Evolutionary conservation across 2,329 filamentous ascomycete genomes (phyloP), one percentile per base, ranked within the genome.

Genomic region (Metarhizium guizhouense): DNA sequence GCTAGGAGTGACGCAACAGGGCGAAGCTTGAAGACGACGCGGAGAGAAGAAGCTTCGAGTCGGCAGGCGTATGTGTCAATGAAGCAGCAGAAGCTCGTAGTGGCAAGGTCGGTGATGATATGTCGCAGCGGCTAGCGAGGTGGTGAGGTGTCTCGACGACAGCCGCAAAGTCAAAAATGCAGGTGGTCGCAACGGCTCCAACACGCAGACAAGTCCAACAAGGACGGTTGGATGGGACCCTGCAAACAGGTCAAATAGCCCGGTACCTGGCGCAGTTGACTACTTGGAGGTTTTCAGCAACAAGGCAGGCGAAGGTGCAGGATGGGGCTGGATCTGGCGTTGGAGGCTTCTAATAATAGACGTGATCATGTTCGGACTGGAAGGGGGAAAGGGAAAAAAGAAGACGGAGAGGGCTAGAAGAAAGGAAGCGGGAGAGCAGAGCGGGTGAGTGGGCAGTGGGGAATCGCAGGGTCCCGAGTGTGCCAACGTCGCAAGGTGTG

Each of bases 261-360:
- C 52, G 36, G 49, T 53, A n/a, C 51, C 51, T 53, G 51, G 34
- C 25, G 47, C 45, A 7, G 32, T 36, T n/a, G 34, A 53, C 16
- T 51, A 16, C 36, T 13, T 50, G 30, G 45, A 6, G 10, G 45
- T 45, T 47, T 43, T 32, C 25, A 29, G 53, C 43, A 38, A 47
- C 49, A 40, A 51, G 2, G 51, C 43, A 57, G 47, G 47, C 53
- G 34, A 54, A 34, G 52, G 54, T 56, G 66, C 59, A 62, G 60
- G 60, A 66, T 75, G 75, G 74, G 75, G 75, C 73, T 76, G 74
- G 73, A 76, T 73, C 73, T 74, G 72, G 72, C 69, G 72, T 64
- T 73, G 70, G 71, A 69, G 72, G 74, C 65, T 77, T 72, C 75
- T 77, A 78, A 77, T 75, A 74, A 76, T 77, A 78, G 75, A 74